Base-by-base conservation (phyloP, 805 yeast species). In the Cyberlindnera maclurae region DNA sequence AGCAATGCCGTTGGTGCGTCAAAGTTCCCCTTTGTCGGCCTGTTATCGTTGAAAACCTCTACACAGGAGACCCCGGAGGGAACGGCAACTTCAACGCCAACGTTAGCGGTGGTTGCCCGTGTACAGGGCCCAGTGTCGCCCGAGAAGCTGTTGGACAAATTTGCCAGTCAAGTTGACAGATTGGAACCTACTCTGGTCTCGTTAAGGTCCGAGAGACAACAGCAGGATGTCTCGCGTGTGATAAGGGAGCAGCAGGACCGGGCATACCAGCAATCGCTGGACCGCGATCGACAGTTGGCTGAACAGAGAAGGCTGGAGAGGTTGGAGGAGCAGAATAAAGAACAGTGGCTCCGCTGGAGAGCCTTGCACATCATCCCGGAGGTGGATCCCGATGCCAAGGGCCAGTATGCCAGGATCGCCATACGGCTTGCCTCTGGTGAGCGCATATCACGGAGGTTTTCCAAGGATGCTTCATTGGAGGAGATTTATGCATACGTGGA, bases 21-120 rank as follows among this genome's bases (percentile, higher is more conserved):
- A 15, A 72, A 75, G 46, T 79, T 80, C 52, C 98, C 98, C n/a
- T 82, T 84, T 54, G 58, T 85, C 26, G 95, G 90, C 0, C 62
- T 89, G 11, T 58, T 93, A 10, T 80, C 87, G 34, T 66, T 87
- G 39, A 82, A 86, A 36, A 12, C 34, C 5, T 65, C 45, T 16
- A 43, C 54, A 47, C 66, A 41, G 52, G 79, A 70, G 63, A 70
- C 83, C 0, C 75, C 79, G 1, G 67, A 69, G 15, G 83, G 83
- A 0, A 69, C 77, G 0, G 64, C 66, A 12, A 67, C 70, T 20
- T 63, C 78, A 0, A 45, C 70, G 1, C 78, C 87, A 2, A 71
- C 75, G 11, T 65, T 84, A 54, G 72, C 83, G 4, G 62, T 82
- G 34, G 71, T 85, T 16, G 67, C 72, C 38, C 75, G 76, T 46